Evolutionary conservation across 768 basidiomycete genomes (phyloP), one percentile per base, ranked within the genome.

Genomic region (Tylopilus balloui): DNA sequence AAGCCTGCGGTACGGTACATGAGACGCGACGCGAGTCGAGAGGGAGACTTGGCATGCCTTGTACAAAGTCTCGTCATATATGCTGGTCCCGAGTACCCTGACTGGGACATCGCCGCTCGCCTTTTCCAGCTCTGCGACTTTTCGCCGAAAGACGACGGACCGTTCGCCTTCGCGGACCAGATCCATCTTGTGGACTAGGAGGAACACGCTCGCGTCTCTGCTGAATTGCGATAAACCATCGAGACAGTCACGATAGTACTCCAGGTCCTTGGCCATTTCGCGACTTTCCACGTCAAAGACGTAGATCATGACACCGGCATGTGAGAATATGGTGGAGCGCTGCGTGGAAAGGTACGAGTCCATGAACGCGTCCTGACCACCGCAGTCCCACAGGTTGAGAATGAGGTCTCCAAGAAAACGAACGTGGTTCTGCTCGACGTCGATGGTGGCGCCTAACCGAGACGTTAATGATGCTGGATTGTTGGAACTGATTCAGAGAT

Each of bases 151-250:
- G 10, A 79, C 72, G 35, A 69, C 71, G 24, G 70, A 67, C 52
- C 76, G 79, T 40, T 83, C 79, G 2, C 53, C 50, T 48, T 81
- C 79, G 52, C 83, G 72, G 44, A 89, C 87, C 23, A 99, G 75
- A 68, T 99, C 96, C 92, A 98, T 97, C 78, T 99, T 99, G 71
- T 99, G 95, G 37, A 98, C 79, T 3, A 97, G 77, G 31, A 97
- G 74, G 69, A 95, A 97, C 2, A 97, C 83, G 11, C 76, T 81
- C 6, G 93, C 92, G 8, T 88, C 86, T 12, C 84, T 83, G 66
- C 87, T 89, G 61, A 79, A 85, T 60, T 84, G 81, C 40, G 79
- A 73, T 25, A 98, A 71, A 3, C 92, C 88, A 4, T 86, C 83
- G 42, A 99, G 75, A 68, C 94, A 97, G 51, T 94, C 88, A 37